Percentiles rank a stretch among this genome's conserved stretches.
Conservation (phyloP, 1,139 yeast genomes). For the Spathaspora sp. region DNA sequence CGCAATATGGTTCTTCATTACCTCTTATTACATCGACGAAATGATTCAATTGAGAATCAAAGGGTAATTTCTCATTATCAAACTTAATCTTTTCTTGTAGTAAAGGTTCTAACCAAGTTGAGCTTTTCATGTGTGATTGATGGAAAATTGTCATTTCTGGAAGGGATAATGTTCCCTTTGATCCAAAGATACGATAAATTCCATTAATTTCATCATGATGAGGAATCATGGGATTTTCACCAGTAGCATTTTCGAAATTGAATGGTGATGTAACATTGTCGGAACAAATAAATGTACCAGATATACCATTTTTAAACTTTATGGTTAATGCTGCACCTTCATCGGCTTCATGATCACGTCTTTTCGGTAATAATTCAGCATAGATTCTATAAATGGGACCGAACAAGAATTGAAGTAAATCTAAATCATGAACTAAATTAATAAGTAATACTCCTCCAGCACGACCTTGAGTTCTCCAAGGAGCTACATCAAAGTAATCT, state of each 20-base stretch:
- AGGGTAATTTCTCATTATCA: constrained; percentile 2
- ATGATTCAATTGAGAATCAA: constrained; percentile 21
- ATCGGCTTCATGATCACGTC: constrained; percentile 31
- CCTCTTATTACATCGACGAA: constrained; percentile 36
- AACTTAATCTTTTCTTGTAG: not conserved
- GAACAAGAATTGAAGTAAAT: constrained; percentile 34
- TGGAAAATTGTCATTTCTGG: constrained; percentile 39
- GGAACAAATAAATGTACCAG: constrained; percentile 41
- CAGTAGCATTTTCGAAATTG: constrained; percentile 41
- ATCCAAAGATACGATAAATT: constrained; percentile 37
- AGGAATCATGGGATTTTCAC: constrained; percentile 43
- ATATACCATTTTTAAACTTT: constrained; percentile 31
- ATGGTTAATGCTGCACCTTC: constrained; percentile 42
- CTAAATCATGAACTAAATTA: constrained; percentile 42
- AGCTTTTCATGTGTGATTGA: constrained; percentile 15
- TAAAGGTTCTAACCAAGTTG: constrained; percentile 2
- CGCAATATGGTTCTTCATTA: constrained; percentile 30
- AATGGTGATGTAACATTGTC: constrained; percentile 42
- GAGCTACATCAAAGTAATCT: constrained; percentile 34
- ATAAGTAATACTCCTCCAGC: constrained; percentile 44
- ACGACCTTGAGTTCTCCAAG: constrained; percentile 38
- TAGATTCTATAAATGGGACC: constrained; percentile 40
- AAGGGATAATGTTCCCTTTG: constrained; percentile 36
- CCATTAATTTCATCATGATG: constrained; percentile 28
- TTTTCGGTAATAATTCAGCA: constrained; percentile 36